These are phyloP conservation scores for Skeletonema menzelii DNA, from an alignment of 108 stramenopile species.

Conservation along the genomic window DNA sequence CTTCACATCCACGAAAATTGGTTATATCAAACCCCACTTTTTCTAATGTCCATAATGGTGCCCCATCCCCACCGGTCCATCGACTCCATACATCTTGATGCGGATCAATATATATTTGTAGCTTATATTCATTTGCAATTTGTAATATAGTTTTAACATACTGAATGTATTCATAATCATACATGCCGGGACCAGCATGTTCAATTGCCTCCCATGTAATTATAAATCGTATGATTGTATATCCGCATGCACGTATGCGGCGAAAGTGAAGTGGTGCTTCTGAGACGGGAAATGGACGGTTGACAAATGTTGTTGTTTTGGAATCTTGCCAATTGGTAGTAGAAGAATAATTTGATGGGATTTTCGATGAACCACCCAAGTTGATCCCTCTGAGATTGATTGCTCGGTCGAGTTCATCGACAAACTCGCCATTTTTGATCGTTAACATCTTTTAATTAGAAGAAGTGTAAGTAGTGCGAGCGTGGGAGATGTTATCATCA, in stretches of 20 bases:
- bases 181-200: constrained; percentile 42
- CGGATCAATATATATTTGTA: constrained; percentile 43
- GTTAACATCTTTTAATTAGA: not conserved
- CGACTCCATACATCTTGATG: constrained; percentile 59
- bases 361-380: constrained; percentile 42
- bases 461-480: too few species aligned
- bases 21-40: constrained; percentile 33
- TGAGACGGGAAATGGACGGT: constrained; percentile 43
- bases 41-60: constrained; percentile 50
- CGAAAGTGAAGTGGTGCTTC: constrained; percentile 37
- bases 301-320: constrained; percentile 31
- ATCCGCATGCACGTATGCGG: constrained; percentile 36
- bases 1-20: constrained; percentile 33
- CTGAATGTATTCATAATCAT: constrained; percentile 37
- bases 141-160: constrained; percentile 21
- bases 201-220: constrained; percentile 55
- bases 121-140: constrained; percentile 18
- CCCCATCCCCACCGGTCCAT: constrained; percentile 54
- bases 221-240: constrained; percentile 25
- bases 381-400: constrained; percentile 44
- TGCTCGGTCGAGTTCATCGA: constrained; percentile 25
- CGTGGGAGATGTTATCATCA: too few species aligned
- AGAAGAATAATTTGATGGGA: constrained; percentile 16
- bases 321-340: not conserved
- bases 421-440: constrained; percentile 28